phyloP scores from a whole-genome alignment of 805 yeast species.

The Komagataella pastoris region DNA sequence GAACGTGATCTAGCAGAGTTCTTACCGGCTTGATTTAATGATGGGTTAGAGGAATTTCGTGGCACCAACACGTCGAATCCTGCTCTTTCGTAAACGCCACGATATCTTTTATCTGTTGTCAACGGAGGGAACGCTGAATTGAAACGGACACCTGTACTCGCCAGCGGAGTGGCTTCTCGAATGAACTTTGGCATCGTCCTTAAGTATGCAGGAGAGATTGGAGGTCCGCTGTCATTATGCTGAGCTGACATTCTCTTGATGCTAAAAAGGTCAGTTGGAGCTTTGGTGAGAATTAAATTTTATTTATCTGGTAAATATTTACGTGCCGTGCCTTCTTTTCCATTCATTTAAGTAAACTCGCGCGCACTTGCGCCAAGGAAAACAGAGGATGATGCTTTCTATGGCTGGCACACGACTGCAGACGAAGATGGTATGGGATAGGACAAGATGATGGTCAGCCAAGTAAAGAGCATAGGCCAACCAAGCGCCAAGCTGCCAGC shows the following conservation, averaged over 20 bases:
- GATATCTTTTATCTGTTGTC: conserved; percentile 44
- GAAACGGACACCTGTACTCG: conserved; percentile 19
- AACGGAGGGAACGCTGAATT: conserved; percentile 61
- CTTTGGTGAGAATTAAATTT: neutral
- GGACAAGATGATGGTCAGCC: neutral
- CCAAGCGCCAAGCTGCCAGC: neutral
- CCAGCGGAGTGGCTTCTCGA: conserved; percentile 8
- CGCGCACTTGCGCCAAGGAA: neutral
- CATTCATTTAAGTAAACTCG: neutral
- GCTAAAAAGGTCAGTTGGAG: neutral
- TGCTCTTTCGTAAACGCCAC: conserved; percentile 69
- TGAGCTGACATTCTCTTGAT: neutral
- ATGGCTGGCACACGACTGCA: neutral
- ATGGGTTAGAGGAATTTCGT: conserved; percentile 4
- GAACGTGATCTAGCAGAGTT: neutral
- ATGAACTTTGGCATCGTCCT: conserved; percentile 18
- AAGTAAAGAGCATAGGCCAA: neutral
- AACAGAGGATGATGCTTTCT: neutral
- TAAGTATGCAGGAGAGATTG: conserved; percentile 8
- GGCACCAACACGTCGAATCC: conserved; percentile 53
- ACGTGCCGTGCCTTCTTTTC: neutral
- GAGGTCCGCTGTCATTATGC: neutral
- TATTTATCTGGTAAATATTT: neutral
- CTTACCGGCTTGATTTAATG: neutral
- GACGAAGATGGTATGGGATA: neutral